These are phyloP conservation scores for Saturnispora halmiae DNA, from an alignment of 805 yeast species.

Conservation along the genomic window DNA sequence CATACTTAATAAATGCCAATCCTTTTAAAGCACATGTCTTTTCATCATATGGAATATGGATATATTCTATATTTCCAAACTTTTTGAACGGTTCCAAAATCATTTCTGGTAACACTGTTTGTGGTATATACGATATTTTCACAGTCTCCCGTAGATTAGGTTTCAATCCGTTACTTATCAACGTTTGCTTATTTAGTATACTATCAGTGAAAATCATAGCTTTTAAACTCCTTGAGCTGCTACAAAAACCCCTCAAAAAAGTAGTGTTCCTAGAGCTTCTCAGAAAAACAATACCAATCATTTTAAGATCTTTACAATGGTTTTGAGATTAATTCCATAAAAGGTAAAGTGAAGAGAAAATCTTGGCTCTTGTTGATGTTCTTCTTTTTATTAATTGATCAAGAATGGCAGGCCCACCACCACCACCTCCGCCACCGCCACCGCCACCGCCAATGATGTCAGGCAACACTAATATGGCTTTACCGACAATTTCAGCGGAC, in stretches of 20 bases:
- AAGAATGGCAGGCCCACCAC: slow-evolving; percentile 37
- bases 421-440: slow-evolving; percentile 53
- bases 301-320: too few relatives aligned
- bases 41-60: slow-evolving; percentile 13
- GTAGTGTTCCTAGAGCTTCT: not conserved
- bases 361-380: too few relatives aligned
- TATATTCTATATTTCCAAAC: slow-evolving; percentile 19
- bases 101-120: slow-evolving; percentile 19
- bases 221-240: not conserved
- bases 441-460: slow-evolving; percentile 40
- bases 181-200: not conserved
- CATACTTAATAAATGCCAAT: slow-evolving; percentile 21
- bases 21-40: slow-evolving; percentile 20
- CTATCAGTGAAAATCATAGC: slow-evolving; percentile 6
- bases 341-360: too few relatives aligned
- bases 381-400: not conserved
- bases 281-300: too few relatives aligned
- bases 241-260: not conserved
- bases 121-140: slow-evolving; percentile 15
- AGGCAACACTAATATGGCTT: slow-evolving; percentile 25
- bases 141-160: slow-evolving; percentile 5
- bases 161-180: slow-evolving; percentile 2
- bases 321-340: too few relatives aligned
- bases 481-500: slow-evolving; percentile 26
- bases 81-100: slow-evolving; percentile 20